These are phyloP conservation scores for Berberis thunbergii DNA, from an alignment of 164 flowering plant genomes.

Conservation along the genomic window DNA sequence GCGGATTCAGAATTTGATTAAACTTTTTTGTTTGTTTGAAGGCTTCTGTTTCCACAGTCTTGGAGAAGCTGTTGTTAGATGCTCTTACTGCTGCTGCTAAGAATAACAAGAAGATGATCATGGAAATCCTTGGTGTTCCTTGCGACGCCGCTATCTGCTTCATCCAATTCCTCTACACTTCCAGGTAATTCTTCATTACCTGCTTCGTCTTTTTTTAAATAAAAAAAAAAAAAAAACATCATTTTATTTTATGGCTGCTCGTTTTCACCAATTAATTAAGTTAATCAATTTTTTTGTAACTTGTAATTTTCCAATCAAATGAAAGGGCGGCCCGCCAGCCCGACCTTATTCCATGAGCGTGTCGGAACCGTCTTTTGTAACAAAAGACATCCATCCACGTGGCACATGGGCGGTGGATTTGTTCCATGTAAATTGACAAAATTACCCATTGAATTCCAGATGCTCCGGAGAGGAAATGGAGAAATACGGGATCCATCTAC, in stretches of 20 bases:
- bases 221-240: background rate
- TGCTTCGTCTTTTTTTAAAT: background rate
- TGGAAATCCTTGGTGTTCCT: slow-evolving; percentile 77
- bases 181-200: slow-evolving; percentile 29
- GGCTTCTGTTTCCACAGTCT: slow-evolving; percentile 65
- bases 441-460: slow-evolving; percentile 23
- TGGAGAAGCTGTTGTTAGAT: slow-evolving; percentile 29
- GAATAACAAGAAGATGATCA: slow-evolving; percentile 30
- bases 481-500: slow-evolving; percentile 67
- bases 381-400: too few species aligned
- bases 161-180: slow-evolving; percentile 56
- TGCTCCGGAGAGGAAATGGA: slow-evolving; percentile 65
- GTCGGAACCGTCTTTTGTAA: too few species aligned
- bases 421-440: slow-evolving; percentile 1
- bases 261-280: too few species aligned
- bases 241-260: too few species aligned
- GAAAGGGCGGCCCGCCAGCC: too few species aligned
- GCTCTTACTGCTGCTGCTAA: slow-evolving; percentile 36
- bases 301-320: too few species aligned
- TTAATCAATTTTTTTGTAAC: too few species aligned
- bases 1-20: too few species aligned
- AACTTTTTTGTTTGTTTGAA: slow-evolving; percentile 14
- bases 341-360: too few species aligned
- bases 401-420: too few species aligned
- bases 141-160: slow-evolving; percentile 59